phyloP scores from a whole-genome alignment of 2,329 filamentous ascomycete genomes.

The Alternaria arborescens region DNA sequence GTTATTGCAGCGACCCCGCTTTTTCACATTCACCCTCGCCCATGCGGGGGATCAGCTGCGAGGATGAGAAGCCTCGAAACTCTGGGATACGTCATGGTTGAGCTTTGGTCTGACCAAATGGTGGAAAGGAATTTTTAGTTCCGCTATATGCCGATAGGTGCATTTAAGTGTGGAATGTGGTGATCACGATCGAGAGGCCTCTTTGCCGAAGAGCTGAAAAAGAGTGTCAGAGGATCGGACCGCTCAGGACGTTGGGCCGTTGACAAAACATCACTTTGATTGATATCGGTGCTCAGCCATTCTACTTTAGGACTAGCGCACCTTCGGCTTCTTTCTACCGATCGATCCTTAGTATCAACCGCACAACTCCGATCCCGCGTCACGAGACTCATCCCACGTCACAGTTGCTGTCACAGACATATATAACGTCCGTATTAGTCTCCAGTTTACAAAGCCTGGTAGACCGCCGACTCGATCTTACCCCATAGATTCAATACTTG shows the following conservation, averaged over 20 bases:
- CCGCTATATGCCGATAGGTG: background rate
- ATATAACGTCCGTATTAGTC: background rate
- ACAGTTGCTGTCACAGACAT: background rate
- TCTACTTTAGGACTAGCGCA: background rate
- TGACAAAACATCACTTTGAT: background rate
- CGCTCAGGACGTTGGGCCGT: background rate
- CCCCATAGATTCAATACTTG: background rate
- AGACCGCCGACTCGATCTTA: background rate
- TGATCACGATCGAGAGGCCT: background rate
- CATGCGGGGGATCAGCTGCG: slow-evolving; percentile 16
- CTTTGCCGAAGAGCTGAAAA: background rate
- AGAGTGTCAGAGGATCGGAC: background rate
- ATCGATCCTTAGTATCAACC: background rate
- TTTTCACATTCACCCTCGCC: slow-evolving; percentile 13
- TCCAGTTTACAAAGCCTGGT: background rate
- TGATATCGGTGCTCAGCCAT: slow-evolving; percentile 5
- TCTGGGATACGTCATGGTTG: slow-evolving; percentile 8
- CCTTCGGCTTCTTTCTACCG: background rate
- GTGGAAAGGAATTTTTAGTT: background rate
- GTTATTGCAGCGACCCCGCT: slow-evolving; percentile 14
- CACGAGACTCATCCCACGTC: background rate
- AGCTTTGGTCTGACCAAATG: background rate
- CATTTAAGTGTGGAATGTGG: background rate
- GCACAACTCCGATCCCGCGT: background rate
- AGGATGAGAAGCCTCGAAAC: slow-evolving; percentile 6